Evolutionary conservation across 805 yeast species (phyloP), one percentile per base, ranked within the genome.

Genomic region (Kodamaea fukazawae): DNA sequence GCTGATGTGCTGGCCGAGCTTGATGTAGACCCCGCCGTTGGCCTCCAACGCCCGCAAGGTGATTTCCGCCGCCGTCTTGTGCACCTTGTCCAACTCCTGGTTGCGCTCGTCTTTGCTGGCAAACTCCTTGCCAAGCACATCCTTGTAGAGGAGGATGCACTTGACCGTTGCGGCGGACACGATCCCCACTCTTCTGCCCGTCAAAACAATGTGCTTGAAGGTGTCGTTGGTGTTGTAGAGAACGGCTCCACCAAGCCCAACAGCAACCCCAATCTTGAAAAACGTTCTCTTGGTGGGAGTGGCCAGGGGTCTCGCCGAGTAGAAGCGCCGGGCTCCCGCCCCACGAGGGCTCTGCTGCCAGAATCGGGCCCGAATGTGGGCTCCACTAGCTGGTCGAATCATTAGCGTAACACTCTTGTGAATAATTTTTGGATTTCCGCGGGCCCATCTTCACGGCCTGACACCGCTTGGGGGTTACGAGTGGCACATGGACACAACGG

Each of bases 11-110:
- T 93, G 99, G 9, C 99, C 99, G 32, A 93, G 67, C 60, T 93
- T 93, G 60, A 93, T 93, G 60, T 83, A 93, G 6, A 93, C 74
- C 1, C 99, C 99, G 12, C 96, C 97, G 55, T 93, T 93, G 22
- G 68, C 70, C 55, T 86, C 89, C 26, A 93, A 63, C 0, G 97
- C 96, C 31, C 67, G 62, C 41, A 87, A 68, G 0, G 99, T 87
- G 39, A 89, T 79, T 8, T 67, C 55, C 0, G 99, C 97, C 34
- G 96, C 89, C 41, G 67, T 67, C 42, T 67, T 58, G 57, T 93
- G 98, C 31, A 96, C 85, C 29, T 70, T 60, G 5, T 75, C 61
- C 36, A 91, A 60, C 1, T 82, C 91, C 3, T 54, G 48, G 2
- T 59, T 50, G 33, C 82, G 73, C 4, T 76, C 81, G 7, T 63